Evolutionary conservation across 2,329 filamentous ascomycete species (phyloP).

Genomic region (Curvularia sp.): DNA sequence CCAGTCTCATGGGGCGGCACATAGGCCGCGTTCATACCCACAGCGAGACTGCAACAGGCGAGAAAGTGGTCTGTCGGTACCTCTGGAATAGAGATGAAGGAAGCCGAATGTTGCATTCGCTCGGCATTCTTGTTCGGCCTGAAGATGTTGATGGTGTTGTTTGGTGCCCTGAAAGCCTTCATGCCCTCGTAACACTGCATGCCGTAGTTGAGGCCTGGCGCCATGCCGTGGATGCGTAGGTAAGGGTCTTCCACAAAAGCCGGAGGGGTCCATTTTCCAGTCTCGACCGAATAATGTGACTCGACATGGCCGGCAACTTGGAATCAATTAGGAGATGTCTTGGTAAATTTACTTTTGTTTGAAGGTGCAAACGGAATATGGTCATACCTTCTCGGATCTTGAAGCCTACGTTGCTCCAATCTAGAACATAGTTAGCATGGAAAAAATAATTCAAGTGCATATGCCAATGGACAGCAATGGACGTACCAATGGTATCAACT

Average conservation of each 20-base stretch:
- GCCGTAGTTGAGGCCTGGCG: conserved; percentile 91
- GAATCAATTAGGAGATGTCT: conserved; percentile 12
- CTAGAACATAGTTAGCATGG: conserved; percentile 51
- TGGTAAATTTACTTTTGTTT: background rate
- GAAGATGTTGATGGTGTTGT: conserved; percentile 82
- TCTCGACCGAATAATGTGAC: conserved; percentile 78
- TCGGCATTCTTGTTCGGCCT: conserved; percentile 83
- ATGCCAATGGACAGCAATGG: conserved; percentile 1
- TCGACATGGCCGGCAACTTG: conserved; percentile 93
- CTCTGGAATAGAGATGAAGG: conserved; percentile 81
- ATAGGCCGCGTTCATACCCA: conserved; percentile 85
- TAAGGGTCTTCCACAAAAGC: conserved; percentile 82
- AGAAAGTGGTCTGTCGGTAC: conserved; percentile 81
- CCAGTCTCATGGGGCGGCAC: conserved; percentile 90
- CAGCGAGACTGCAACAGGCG: conserved; percentile 77
- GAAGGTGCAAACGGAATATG: background rate
- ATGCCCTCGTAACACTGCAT: conserved; percentile 99
- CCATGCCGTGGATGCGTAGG: conserved; percentile 92
- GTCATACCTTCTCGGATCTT: conserved; percentile 81
- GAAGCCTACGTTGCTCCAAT: conserved; percentile 95
- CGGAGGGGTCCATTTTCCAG: conserved; percentile 78
- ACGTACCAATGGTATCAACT: conserved; percentile 73
- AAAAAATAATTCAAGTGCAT: background rate
- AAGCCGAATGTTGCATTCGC: conserved; percentile 84
- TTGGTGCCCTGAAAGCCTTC: conserved; percentile 87